Evolutionary conservation across 345 rosid species (phyloP).

Genomic region (Gossypium australe): DNA sequence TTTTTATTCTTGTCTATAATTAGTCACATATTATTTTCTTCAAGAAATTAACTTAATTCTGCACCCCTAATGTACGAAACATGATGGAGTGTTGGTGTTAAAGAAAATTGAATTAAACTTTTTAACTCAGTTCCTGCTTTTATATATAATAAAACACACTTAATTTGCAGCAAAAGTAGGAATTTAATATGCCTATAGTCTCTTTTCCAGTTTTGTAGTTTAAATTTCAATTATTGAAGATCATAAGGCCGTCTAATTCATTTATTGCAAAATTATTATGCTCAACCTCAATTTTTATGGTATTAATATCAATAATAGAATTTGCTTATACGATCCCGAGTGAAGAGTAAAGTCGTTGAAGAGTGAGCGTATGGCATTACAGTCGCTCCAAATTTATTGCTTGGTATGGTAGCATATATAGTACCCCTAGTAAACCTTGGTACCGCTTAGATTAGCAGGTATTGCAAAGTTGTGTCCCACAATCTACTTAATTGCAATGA

Average conservation of each 20-base stretch:
- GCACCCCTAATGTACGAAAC: neutral
- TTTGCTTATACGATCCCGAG: neutral
- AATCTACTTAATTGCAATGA: too few species aligned
- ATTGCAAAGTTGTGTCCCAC: too few species aligned
- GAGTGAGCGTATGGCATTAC: too few species aligned
- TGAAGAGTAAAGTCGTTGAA: neutral
- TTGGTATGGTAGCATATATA: too few species aligned
- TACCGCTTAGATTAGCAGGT: too few species aligned
- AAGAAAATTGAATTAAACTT: neutral
- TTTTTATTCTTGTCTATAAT: neutral
- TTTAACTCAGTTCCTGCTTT: neutral
- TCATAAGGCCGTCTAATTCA: neutral
- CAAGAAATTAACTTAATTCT: neutral
- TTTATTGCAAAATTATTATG: neutral
- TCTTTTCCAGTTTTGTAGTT: neutral
- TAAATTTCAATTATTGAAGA: neutral
- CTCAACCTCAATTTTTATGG: neutral
- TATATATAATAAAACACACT: neutral
- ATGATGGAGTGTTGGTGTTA: conserved; percentile 3
- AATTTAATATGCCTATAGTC: neutral
- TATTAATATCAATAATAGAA: neutral
- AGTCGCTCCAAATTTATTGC: too few species aligned
- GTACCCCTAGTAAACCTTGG: too few species aligned
- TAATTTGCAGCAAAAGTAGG: conserved; percentile 7
- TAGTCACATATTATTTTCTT: conserved; percentile 1